Evolutionary conservation across 352 stramenopile genomes (phyloP).

Genomic region (Phytophthora quininea): DNA sequence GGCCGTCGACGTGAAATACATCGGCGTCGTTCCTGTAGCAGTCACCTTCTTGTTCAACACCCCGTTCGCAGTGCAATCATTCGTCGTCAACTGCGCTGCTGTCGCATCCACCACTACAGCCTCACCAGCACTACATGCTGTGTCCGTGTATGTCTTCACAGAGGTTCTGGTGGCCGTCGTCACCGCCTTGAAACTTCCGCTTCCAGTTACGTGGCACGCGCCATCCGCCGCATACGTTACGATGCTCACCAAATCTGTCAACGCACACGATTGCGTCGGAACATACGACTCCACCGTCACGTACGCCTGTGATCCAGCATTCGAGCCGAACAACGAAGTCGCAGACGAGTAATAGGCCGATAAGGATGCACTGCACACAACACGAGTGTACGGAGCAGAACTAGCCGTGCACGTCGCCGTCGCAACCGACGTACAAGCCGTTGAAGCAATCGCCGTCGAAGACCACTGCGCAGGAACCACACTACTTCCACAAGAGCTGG

Average conservation of each 20-base stretch:
- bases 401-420: neutral
- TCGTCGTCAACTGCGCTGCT: too few relatives aligned
- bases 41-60: too few relatives aligned
- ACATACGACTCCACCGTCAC: conserved; percentile 8
- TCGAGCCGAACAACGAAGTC: neutral
- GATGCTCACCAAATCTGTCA: neutral
- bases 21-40: too few relatives aligned
- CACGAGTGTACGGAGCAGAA: neutral
- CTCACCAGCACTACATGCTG: neutral
- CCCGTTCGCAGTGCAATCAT: too few relatives aligned
- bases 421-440: too few relatives aligned
- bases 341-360: too few relatives aligned
- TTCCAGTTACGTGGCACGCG: conserved; percentile 2
- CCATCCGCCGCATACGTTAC: conserved; percentile 8
- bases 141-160: neutral
- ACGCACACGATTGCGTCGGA: neutral
- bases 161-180: neutral
- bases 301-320: neutral
- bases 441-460: too few relatives aligned
- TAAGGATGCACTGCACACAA: too few relatives aligned
- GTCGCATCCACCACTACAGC: neutral
- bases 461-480: too few relatives aligned
- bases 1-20: too few relatives aligned
- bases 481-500: too few relatives aligned
- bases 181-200: neutral